Evolutionary conservation across 805 yeast genomes (phyloP), one percentile per base, ranked within the genome.

Genomic region (Spathaspora sp.): DNA sequence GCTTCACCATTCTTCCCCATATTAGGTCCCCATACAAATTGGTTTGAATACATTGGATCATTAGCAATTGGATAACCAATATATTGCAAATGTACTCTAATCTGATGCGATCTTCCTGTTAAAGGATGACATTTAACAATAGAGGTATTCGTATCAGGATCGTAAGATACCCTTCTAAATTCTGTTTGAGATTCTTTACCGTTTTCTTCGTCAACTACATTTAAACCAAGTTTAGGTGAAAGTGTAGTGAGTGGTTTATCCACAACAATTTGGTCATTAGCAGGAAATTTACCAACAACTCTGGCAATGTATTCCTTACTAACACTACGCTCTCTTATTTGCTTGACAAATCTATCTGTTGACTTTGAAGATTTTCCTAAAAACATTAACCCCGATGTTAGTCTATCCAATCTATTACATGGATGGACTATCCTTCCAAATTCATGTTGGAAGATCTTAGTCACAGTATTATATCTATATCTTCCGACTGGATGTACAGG

Each of bases 401-500:
- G 72, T 52, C 96, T 72, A 65, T 94, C 99, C 17, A 94, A 73
- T 53, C 99, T 75, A 66, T 92, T 92, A 63, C 97, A 90, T 14
- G 78, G 70, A 63, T 91, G 97, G 1, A 87, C 93, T 1, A 71
- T 69, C 42, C 79, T 71, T 1, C 85, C 86, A 53, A 76, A 65
- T 59, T 92, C 96, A 50, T 82, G 81, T 65, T 89, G 85, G 57
- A 94, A 68, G 3, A 90, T 81, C 64, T 85, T 86, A 10, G 96
- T 88, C 18, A 89, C 79, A 0, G 96, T 82, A 64, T 85, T 81
- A 67, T 82, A 82, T 63, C 94, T 63, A 75, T 85, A 83, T 56
- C 92, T 70, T 0, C 98, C 99, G 0, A 97, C 87, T 3, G 99
- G 98, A 65, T 94, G 99, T 0, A 89, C 96, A 0, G 99, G 97